Evolutionary conservation across 2,329 filamentous ascomycete species (phyloP).

Genomic region (Nothopassalora personata): DNA sequence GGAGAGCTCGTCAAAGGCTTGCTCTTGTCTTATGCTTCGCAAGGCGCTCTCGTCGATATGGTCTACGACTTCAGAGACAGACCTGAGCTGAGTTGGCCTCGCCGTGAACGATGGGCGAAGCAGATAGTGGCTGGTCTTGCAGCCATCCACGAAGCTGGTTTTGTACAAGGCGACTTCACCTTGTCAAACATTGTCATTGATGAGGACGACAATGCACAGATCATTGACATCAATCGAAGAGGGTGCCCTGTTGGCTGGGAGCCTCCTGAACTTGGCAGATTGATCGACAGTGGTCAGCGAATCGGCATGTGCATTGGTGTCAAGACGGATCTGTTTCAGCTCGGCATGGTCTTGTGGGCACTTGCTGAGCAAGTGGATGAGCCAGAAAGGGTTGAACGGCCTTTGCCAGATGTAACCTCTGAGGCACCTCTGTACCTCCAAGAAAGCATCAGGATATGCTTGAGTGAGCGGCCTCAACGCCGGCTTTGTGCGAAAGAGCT

Average conservation of each 20-base stretch:
- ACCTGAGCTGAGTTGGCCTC: constrained; percentile 57
- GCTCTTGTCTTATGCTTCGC: constrained; percentile 79
- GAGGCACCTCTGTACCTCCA: constrained; percentile 74
- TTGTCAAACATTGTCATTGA: constrained; percentile 96
- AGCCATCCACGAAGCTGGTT: constrained; percentile 91
- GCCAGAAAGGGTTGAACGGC: constrained; percentile 71
- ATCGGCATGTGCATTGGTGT: constrained; percentile 97
- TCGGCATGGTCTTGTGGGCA: constrained; percentile 96
- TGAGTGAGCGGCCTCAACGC: constrained; percentile 66
- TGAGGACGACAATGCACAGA: constrained; percentile 75
- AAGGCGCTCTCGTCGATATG: constrained; percentile 83
- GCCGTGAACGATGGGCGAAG: constrained; percentile 78
- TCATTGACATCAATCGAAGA: constrained; percentile 95
- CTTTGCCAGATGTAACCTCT: constrained; percentile 54
- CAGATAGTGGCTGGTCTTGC: constrained; percentile 86
- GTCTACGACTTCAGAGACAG: constrained; percentile 69
- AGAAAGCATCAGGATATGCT: constrained; percentile 67
- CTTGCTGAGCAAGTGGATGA: constrained; percentile 84
- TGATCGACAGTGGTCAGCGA: constrained; percentile 82
- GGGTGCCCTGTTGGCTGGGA: constrained; percentile 99
- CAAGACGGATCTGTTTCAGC: constrained; percentile 92
- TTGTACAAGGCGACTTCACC: constrained; percentile 96
- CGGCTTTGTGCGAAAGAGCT: constrained; percentile 70
- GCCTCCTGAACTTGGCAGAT: constrained; percentile 77
- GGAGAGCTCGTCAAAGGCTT: constrained; percentile 75